These are phyloP conservation scores for Mycena filopes DNA, from an alignment of 768 basidiomycete species.

Conservation along the genomic window DNA sequence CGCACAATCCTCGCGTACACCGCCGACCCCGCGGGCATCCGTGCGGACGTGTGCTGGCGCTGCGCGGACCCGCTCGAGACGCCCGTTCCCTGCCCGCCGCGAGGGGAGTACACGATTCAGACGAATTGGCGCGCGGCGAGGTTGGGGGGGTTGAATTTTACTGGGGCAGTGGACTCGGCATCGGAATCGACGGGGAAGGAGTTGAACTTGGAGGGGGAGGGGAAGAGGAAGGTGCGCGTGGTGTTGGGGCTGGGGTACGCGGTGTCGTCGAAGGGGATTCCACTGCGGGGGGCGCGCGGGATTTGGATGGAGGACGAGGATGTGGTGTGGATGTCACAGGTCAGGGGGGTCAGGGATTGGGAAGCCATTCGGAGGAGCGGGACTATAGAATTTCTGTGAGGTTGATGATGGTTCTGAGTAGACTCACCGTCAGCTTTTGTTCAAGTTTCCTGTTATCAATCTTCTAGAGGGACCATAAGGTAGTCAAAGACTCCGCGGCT, in stretches of 20 bases:
- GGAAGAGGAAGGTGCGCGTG: conserved; percentile 14
- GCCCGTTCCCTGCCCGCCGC: conserved; percentile 19
- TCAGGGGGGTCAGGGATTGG: conserved; percentile 22
- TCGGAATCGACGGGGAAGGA: too few relatives aligned
- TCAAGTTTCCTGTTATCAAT: too few relatives aligned
- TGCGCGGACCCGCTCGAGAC: conserved; percentile 6
- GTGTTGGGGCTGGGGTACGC: background rate
- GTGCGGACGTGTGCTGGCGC: conserved; percentile 6
- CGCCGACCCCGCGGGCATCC: conserved; percentile 1
- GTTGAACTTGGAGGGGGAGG: too few relatives aligned
- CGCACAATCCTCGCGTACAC: conserved; percentile 13
- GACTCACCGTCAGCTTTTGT: too few relatives aligned
- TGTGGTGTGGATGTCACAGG: conserved; percentile 19
- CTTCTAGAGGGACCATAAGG: too few relatives aligned
- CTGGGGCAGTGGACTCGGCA: conserved; percentile 14
- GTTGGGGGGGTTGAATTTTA: conserved; percentile 21
- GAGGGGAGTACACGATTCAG: conserved; percentile 12
- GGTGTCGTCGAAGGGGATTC: background rate
- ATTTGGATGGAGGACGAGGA: conserved; percentile 25
- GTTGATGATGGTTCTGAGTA: too few relatives aligned
- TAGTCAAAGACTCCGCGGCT: too few relatives aligned
- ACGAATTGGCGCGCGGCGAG: conserved; percentile 20
- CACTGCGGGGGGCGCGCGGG: conserved; percentile 12
- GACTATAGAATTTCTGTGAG: conserved; percentile 7
- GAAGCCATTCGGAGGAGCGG: conserved; percentile 8